Conservation (phyloP, 2,329 filamentous ascomycete genomes). For the Alternaria rosae region DNA sequence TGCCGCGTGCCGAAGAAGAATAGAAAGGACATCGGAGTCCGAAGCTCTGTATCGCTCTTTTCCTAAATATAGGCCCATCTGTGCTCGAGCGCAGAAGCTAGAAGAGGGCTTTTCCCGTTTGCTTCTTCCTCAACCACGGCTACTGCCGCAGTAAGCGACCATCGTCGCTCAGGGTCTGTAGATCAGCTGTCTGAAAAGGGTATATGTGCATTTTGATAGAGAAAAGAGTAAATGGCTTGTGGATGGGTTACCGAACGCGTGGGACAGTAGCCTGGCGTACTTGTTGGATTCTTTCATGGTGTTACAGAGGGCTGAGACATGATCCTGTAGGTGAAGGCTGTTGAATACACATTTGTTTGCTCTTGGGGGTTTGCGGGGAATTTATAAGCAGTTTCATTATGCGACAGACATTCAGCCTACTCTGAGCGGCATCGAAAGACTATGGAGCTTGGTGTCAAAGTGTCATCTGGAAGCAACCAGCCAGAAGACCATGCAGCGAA, state of each 20-base stretch:
- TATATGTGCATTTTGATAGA: not conserved
- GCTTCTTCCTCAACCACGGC: not conserved
- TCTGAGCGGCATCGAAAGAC: not conserved
- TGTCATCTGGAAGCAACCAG: not conserved
- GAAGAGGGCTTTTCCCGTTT: not conserved
- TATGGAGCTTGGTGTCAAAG: not conserved
- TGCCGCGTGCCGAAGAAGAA: not conserved
- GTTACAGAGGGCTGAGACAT: not conserved
- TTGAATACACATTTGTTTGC: not conserved
- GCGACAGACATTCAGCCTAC: not conserved
- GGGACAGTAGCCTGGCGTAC: not conserved
- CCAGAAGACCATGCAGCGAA: not conserved
- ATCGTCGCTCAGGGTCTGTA: not conserved
- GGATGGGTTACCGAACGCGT: not conserved
- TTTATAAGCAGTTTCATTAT: not conserved
- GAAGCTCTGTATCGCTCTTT: not conserved
- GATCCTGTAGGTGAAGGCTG: not conserved
- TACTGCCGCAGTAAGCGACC: not conserved
- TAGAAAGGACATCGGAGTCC: not conserved
- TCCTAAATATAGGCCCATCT: not conserved
- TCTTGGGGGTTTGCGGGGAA: not conserved
- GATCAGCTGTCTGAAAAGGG: not conserved
- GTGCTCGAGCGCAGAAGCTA: not conserved
- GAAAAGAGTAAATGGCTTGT: not conserved
- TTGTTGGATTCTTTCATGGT: accelerated